Percentiles rank a stretch among this genome's conserved stretches.
Evolutionary conservation across 371 early-diverging fungal species (phyloP).

Genomic region (Lichtheimia ornata): DNA sequence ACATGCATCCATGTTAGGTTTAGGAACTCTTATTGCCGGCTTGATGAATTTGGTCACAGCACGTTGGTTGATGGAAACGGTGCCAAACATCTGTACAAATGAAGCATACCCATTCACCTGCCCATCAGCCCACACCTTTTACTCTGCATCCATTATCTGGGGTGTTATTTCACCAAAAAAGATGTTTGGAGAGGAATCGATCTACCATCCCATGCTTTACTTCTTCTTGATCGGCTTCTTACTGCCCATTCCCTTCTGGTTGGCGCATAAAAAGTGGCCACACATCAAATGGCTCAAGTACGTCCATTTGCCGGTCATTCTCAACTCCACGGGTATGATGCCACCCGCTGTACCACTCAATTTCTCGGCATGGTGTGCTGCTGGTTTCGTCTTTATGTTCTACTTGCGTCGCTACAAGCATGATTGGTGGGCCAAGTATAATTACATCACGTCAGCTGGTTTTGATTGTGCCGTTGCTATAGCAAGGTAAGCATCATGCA

Average conservation of each 20-base stretch:
- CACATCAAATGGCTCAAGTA: slow-evolving; percentile 54
- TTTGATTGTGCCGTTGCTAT: slow-evolving; percentile 69
- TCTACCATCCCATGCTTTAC: slow-evolving; percentile 57
- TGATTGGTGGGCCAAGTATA: slow-evolving; percentile 68
- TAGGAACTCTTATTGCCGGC: slow-evolving; percentile 56
- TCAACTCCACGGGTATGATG: slow-evolving; percentile 69
- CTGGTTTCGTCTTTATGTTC: slow-evolving; percentile 70
- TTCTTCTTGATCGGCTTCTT: slow-evolving; percentile 68
- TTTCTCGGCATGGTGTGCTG: slow-evolving; percentile 63
- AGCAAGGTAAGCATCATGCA: too few relatives aligned
- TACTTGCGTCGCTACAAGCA: slow-evolving; percentile 50
- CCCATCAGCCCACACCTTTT: slow-evolving; percentile 23
- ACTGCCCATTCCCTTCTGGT: slow-evolving; percentile 64
- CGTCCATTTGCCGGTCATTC: slow-evolving; percentile 64
- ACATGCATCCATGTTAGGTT: too few relatives aligned
- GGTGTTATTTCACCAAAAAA: slow-evolving; percentile 57
- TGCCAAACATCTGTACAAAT: slow-evolving; percentile 57
- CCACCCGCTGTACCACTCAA: slow-evolving; percentile 65
- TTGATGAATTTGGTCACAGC: slow-evolving; percentile 63
- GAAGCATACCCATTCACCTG: slow-evolving; percentile 61
- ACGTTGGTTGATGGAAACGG: slow-evolving; percentile 65
- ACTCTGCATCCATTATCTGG: slow-evolving; percentile 72
- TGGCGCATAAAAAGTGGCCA: slow-evolving; percentile 47
- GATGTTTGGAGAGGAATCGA: slow-evolving; percentile 67
- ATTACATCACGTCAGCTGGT: slow-evolving; percentile 75